A percentile compares a stretch with the other conserved stretches of the same genome.
phyloP scores from a whole-genome alignment of 2,329 filamentous ascomycete species.

The Colletotrichum brevisporum region DNA sequence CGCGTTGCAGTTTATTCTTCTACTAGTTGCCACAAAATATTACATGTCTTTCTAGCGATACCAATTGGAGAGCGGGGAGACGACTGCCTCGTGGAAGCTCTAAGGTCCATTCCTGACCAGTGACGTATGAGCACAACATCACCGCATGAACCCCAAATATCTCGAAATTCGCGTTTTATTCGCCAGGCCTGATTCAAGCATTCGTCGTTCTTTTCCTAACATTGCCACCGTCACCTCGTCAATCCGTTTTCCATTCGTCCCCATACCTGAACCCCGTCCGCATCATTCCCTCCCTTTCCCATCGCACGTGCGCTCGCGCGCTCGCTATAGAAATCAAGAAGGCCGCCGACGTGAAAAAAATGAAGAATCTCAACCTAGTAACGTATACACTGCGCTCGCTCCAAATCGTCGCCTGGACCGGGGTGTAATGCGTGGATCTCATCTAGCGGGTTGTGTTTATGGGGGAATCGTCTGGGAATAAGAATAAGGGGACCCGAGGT shows the following conservation, averaged over 20 bases:
- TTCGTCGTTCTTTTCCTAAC: slow-evolving; percentile 25
- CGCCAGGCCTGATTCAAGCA: slow-evolving; percentile 24
- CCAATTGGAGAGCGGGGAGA: too few relatives aligned
- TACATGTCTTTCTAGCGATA: too few relatives aligned
- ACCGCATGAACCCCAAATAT: too few relatives aligned
- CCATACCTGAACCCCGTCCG: slow-evolving; percentile 4
- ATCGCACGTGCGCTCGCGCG: neutral
- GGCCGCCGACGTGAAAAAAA: slow-evolving; percentile 5
- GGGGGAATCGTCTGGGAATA: slow-evolving; percentile 36
- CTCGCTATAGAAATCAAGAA: slow-evolving; percentile 5
- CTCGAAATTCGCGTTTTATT: slow-evolving; percentile 7
- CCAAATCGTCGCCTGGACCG: slow-evolving; percentile 26
- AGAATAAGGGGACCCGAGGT: slow-evolving; percentile 34
- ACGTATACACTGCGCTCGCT: slow-evolving; percentile 25
- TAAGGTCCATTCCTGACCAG: too few relatives aligned
- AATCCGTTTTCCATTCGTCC: slow-evolving; percentile 20
- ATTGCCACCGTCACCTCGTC: slow-evolving; percentile 30
- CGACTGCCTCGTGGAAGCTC: too few relatives aligned
- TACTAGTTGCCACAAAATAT: too few relatives aligned
- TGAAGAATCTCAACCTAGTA: slow-evolving; percentile 13
- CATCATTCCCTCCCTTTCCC: slow-evolving; percentile 4
- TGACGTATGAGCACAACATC: too few relatives aligned
- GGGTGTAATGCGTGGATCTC: slow-evolving; percentile 26
- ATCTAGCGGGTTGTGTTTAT: slow-evolving; percentile 27
- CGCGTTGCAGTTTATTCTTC: too few relatives aligned